Evolutionary conservation across 257 asterid genomes (phyloP).

Genomic region (Gardenia jasminoides): DNA sequence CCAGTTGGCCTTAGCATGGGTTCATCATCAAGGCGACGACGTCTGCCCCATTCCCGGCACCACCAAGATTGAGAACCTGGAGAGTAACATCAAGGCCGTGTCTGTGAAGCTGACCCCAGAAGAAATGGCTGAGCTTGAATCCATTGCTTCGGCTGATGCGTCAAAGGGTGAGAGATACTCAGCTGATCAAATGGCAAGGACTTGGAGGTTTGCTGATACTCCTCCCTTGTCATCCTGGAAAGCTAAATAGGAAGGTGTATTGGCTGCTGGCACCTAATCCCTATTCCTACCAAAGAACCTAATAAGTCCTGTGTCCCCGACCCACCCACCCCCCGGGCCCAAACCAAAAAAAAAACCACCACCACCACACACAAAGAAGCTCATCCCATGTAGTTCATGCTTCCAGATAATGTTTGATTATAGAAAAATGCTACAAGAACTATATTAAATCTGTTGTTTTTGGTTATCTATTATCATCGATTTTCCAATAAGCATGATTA

Average conservation of each 20-base stretch:
- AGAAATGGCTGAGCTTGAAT: slow-evolving; percentile 39
- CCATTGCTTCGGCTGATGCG: slow-evolving; percentile 31
- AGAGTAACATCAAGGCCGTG: slow-evolving; percentile 34
- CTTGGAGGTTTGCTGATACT: slow-evolving; percentile 31
- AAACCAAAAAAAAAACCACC: too few relatives aligned
- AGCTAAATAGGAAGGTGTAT: not conserved
- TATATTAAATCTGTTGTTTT: not conserved
- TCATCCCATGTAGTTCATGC: not conserved
- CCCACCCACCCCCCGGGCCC: too few relatives aligned
- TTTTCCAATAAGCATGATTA: too few relatives aligned
- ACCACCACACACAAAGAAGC: too few relatives aligned
- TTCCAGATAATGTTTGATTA: not conserved
- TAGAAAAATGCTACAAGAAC: not conserved
- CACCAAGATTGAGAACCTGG: slow-evolving; percentile 34
- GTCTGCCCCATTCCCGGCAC: slow-evolving; percentile 41
- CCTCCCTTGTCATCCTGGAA: slow-evolving; percentile 36
- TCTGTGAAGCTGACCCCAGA: slow-evolving; percentile 30
- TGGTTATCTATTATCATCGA: not conserved
- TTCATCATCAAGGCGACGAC: slow-evolving; percentile 37
- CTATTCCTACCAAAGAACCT: not conserved
- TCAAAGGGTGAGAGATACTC: slow-evolving; percentile 46
- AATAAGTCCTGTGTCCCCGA: too few relatives aligned
- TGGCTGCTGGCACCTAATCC: not conserved
- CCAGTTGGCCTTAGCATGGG: slow-evolving; percentile 48
- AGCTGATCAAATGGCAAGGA: not conserved